A percentile compares a stretch with the other conserved stretches of the same genome.
Conservation (phyloP, 192 early-diverging fungal genomes). For the Mortierella antarctica region DNA sequence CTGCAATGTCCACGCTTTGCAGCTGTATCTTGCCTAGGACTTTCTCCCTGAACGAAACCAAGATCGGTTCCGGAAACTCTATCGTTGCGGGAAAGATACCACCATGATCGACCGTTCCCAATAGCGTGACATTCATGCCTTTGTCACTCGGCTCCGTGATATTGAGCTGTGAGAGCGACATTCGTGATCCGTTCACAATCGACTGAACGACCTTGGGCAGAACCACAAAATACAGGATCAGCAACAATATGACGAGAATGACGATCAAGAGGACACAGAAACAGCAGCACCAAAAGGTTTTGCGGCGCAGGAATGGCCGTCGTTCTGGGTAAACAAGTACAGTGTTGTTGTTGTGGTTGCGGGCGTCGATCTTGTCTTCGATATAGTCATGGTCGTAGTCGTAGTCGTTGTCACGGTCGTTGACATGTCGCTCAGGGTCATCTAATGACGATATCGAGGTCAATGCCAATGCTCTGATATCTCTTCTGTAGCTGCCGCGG, state of each 20-base stretch:
- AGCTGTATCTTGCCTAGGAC: conserved; percentile 10
- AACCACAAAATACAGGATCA: conserved; percentile 52
- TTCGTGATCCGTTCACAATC: conserved; percentile 45
- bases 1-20: not conserved
- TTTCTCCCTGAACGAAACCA: conserved; percentile 32
- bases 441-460: not conserved
- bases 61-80: conserved; percentile 39
- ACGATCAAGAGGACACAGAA: conserved; percentile 38
- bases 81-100: conserved; percentile 57
- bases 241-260: conserved; percentile 9
- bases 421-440: not conserved
- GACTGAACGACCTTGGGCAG: conserved; percentile 57
- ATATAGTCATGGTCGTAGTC: not conserved
- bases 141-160: conserved; percentile 41
- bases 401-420: not conserved
- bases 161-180: conserved; percentile 25
- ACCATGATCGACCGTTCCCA: conserved; percentile 39
- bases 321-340: conserved; percentile 20
- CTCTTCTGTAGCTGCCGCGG: not conserved
- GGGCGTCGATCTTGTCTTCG: conserved; percentile 22
- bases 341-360: not conserved
- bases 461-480: not conserved
- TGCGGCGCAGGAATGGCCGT: conserved; percentile 42
- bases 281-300: conserved; percentile 55
- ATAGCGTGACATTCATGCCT: conserved; percentile 31